Base-by-base conservation (phyloP, 129 eudicot genomes). In the Solidago caesia region DNA sequence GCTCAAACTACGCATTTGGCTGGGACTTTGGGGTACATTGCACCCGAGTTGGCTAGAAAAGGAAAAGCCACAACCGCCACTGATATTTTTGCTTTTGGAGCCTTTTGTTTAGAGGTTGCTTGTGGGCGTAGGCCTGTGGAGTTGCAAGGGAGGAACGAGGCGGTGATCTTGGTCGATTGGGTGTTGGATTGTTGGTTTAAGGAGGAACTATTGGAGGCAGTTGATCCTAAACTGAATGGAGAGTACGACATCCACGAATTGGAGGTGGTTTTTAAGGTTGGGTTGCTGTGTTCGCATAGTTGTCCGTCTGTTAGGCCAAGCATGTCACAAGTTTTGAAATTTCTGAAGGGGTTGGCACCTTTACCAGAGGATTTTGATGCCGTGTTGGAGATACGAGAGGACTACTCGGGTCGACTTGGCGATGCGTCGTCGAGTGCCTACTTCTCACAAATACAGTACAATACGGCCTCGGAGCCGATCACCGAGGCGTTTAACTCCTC, bases 61-160 rank as follows among this genome's bases (percentile, higher is more conserved):
- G 87, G 84, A 8, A 80, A 80, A 73, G 87, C 87, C 7, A 84
- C 87, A 0, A 81, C 84, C 0, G 80, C 42, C 0, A 80, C 87
- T 0, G 87, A 84, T 39, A 75, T 84, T 10, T 84, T 80, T 15
- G 82, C 87, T 5, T 84, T 84, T 12, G 87, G 87, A 5, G 84
- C 84, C 9, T 84, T 84, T 75, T 33, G 68, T 16, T 64, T 81
- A 13, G 84, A 81, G 71, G 84, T 81, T 49, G 77, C 39, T 1
- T 81, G 84, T 3, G 84, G 84, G 45, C 76, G 84, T 39, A 47
- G 84, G 57, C 84, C 84, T 4, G 81, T 81, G 62, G 77, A 75
- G 84, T 39, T 76, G 53, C 68, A 29, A 6, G 84, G 80, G 81
- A 73, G 53, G 62, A 59, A 75, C 2, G 84, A 81, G 53, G 84